Base-by-base conservation (phyloP, 371 early-diverging fungal species). In the Umbelopsis sp. region DNA sequence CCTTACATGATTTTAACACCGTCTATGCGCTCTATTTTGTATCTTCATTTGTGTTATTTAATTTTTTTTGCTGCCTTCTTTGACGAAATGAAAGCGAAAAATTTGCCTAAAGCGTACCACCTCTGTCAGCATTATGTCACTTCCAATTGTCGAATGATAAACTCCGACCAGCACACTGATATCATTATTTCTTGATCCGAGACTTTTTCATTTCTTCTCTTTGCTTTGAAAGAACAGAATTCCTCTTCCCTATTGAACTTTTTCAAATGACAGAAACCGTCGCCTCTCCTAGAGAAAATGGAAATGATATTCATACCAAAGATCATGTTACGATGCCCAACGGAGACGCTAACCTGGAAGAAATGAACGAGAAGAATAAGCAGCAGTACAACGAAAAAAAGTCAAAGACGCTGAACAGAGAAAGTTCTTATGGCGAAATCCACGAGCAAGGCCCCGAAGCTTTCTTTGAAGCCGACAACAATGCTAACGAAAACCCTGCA, bases 151-250 rank as follows among this genome's bases (percentile, higher is more conserved):
- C 52, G 22, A 14, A 37, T 16, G 35, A 14, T 16, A 29, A 57
- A 29, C 57, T 57, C 57, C 57, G 57, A 57, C 35, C 37, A 32
- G 57, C 57, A 57, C 57, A 32, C 57, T 57, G 57, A 57, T 57
- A 35, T 57, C 57, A 57, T 57, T 35, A 57, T 32, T 29, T 29
- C 29, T 32, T 35, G 18, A 57, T 35, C 35, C 18, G 2, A 11
- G 52, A 24, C 8, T 51, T 20, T 11, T 10, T 25, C 22, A 3
- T 4, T 7, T 25, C 18, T 25, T 12, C 9, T 18, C 29, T 57
- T 18, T 57, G 57, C 57, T 57, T 29, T 35, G 32, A n/a, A 16
- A 32, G 11, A 25, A 25, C 12, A 32, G 11, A 6, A 29, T 12
- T 14, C 32, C 29, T 35, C n/a, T 57, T 35, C 57, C 9, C 35